Evolutionary conservation across 164 flowering plant species (phyloP).

Genomic region (Liriodendron chinense): DNA sequence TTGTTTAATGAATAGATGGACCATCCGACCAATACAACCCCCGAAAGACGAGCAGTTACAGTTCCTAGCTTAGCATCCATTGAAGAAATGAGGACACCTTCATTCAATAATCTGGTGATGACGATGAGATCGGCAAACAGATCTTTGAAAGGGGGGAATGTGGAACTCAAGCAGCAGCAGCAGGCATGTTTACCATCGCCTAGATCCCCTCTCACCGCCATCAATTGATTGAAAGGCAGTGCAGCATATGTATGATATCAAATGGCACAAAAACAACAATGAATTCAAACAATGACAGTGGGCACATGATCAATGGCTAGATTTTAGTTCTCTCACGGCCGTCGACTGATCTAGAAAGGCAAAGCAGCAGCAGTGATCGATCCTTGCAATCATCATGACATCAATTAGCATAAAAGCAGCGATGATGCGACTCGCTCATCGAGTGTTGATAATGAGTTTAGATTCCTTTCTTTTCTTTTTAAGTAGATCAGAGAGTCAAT

Average conservation of each 20-base stretch:
- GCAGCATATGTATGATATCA: neutral
- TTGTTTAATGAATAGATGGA: constrained; percentile 45
- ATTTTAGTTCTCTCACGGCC: neutral
- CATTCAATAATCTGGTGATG: constrained; percentile 19
- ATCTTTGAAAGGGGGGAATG: constrained; percentile 18
- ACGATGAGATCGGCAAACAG: constrained; percentile 20
- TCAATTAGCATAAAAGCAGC: neutral
- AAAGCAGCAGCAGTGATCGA: neutral
- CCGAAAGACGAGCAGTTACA: constrained; percentile 33
- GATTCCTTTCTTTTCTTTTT: neutral
- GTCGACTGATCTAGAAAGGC: neutral
- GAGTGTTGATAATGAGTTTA: neutral
- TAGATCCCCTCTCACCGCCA: constrained; percentile 55
- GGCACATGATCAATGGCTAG: neutral
- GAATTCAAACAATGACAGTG: neutral
- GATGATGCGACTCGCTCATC: constrained; percentile 1
- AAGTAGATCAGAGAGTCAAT: no score
- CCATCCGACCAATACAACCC: constrained; percentile 20
- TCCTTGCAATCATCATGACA: neutral
- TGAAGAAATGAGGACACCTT: constrained; percentile 53
- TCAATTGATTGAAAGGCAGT: constrained; percentile 27
- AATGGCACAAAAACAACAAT: neutral
- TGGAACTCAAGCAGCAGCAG: constrained; percentile 34
- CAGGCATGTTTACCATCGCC: constrained; percentile 12
- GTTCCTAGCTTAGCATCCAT: constrained; percentile 63